Base-by-base conservation (phyloP, 768 basidiomycete species). In the Roridomyces roridus region DNA sequence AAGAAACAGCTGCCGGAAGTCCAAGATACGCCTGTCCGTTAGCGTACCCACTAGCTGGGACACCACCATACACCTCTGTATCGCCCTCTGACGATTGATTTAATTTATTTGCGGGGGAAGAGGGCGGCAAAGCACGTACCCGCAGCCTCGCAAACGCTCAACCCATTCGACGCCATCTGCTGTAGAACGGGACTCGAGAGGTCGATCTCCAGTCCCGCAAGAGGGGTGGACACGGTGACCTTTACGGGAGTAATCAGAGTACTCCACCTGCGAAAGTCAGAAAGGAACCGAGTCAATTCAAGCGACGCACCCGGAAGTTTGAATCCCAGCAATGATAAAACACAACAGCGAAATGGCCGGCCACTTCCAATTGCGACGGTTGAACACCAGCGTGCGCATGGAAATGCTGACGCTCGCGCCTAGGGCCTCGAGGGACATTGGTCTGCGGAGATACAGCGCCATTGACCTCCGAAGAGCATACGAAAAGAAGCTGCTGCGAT, bases 31-130 rank as follows among this genome's bases (percentile, higher is more conserved):
- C 20, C 44, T 57, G 24, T 7, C 42, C 50, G 7, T 20, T 36
- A 10, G 55, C 44, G 35, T 57, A 57, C 6, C 55, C 55, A 35
- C 55, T 57, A 9, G 37, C 28, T 7, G 48, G 55, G 21, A 56
- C 55, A 15, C 55, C 46, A 34, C 51, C 51, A 29, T 49, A 47
- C 5, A 55, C 53, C 15, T 37, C 53, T 9, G 37, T 39, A n/a
- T 42, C 53, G 11, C 23, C 41, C 21, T 31, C 53, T 55, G 36
- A 9, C 6, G 7, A 21, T 12, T 40, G 26, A 5, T 6, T 21
- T 14, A 21, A 8, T 7, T 25, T 15, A 41, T 5, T 28, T 20
- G 20, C 6, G 6, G 29, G 14, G 6, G 29, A 7, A 31, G 14
- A 6, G 29, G 29, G 6, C 29, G 14, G 29, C 6, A 31, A 31